Conservation (phyloP, 176 grass and related monocot species). For the Oryza meyeriana region DNA sequence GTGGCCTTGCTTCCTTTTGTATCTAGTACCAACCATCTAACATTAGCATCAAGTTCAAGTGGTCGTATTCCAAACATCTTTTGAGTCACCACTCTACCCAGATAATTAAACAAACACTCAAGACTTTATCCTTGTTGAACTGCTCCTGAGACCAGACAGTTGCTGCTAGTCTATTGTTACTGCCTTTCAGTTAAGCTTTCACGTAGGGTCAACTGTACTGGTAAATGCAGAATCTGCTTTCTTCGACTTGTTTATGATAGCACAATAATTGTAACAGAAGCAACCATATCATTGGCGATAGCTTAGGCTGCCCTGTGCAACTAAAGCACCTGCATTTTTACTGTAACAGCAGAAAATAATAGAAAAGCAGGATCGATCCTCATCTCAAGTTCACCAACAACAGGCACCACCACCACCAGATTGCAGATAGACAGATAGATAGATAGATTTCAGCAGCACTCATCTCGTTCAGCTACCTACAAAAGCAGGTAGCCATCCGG, state of each 20-base stretch:
- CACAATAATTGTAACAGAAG: constrained; percentile 28
- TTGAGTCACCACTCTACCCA: constrained; percentile 41
- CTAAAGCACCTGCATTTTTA: constrained; percentile 1
- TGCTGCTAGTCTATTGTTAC: constrained; percentile 28
- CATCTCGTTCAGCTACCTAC: background rate
- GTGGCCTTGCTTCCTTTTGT: constrained; percentile 19
- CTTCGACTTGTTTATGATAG: constrained; percentile 2
- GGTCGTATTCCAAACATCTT: constrained; percentile 39
- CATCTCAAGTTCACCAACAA: constrained; percentile 25
- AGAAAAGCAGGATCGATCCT: background rate
- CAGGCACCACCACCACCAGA: constrained; percentile 14
- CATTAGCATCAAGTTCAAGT: constrained; percentile 14
- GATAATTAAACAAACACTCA: background rate
- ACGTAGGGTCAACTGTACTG: constrained; percentile 28
- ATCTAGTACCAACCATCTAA: constrained; percentile 12
- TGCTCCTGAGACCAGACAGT: constrained; percentile 10
- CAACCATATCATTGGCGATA: constrained; percentile 28
- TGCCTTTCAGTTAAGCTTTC: constrained; percentile 45
- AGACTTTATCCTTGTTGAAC: constrained; percentile 14
- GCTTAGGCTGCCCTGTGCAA: background rate
- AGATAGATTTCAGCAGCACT: constrained; percentile 27
- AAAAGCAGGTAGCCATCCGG: constrained; percentile 9
- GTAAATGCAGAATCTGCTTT: constrained; percentile 39
- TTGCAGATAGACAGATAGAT: constrained; percentile 18
- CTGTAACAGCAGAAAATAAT: background rate